These are phyloP conservation scores for Cryphonectria radicalis DNA, from an alignment of 2,329 filamentous ascomycete genomes.

Conservation along the genomic window DNA sequence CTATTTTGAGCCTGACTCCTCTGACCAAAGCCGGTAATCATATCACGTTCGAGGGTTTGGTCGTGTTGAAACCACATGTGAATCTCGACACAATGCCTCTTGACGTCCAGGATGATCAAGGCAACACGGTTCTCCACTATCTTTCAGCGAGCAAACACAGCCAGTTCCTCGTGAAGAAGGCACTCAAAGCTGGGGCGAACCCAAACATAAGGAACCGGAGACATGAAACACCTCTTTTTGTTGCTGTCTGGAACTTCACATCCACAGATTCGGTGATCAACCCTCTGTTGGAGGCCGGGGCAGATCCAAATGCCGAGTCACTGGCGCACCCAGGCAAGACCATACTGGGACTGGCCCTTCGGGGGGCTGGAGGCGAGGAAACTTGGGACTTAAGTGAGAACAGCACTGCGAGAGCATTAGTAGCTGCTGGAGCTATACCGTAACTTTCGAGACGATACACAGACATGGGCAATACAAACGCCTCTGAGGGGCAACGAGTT, in stretches of 20 bases:
- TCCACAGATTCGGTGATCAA: background rate
- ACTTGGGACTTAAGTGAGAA: background rate
- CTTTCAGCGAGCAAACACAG: background rate
- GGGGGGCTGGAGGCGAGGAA: background rate
- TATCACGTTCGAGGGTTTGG: too few relatives aligned
- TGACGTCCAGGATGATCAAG: background rate
- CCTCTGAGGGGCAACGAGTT: background rate
- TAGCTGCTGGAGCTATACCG: background rate
- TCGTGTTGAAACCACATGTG: too few relatives aligned
- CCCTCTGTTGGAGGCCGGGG: background rate
- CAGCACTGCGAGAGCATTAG: background rate
- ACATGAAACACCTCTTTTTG: background rate
- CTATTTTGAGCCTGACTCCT: background rate
- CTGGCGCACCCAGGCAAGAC: background rate
- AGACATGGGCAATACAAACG: background rate
- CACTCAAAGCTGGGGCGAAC: background rate
- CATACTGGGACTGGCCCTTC: background rate
- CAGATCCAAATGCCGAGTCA: slow-evolving; percentile 1
- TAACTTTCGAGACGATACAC: background rate
- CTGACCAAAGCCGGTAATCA: too few relatives aligned
- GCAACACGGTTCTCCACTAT: background rate
- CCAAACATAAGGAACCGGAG: background rate
- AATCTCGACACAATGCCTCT: background rate
- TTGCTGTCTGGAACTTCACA: background rate
- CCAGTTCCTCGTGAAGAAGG: background rate